Conservation (phyloP, 495 filamentous ascomycete species). For the Hypoxylon lienhwacheense region DNA sequence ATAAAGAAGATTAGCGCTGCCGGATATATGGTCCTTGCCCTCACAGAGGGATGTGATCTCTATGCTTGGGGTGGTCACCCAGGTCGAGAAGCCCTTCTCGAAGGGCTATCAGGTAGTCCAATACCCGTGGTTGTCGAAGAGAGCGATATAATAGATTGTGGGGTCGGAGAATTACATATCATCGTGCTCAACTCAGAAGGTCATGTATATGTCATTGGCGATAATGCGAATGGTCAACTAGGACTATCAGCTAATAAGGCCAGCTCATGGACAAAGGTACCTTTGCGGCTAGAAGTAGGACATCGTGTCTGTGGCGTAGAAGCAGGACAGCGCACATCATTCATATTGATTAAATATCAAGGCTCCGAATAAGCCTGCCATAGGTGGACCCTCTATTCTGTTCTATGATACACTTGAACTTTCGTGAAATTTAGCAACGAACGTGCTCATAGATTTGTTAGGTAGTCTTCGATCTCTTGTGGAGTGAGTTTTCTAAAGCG, state of each 20-base stretch:
- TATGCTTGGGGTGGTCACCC: conserved; percentile 64
- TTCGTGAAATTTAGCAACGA: conserved; percentile 21
- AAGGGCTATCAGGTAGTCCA: conserved; percentile 35
- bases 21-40: conserved; percentile 59
- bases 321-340: conserved; percentile 51
- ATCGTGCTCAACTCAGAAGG: conserved; percentile 55
- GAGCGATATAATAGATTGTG: conserved; percentile 56
- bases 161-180: conserved; percentile 60
- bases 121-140: conserved; percentile 44
- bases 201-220: conserved; percentile 58
- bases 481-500: conserved; percentile 95
- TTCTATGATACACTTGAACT: conserved; percentile 46
- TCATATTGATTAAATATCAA: conserved; percentile 41
- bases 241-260: conserved; percentile 43
- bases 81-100: conserved; percentile 19
- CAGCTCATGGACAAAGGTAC: conserved; percentile 41
- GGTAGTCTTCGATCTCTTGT: conserved; percentile 97
- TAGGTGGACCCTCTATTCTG: conserved; percentile 44
- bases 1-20: conserved; percentile 57
- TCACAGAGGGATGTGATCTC: conserved; percentile 59
- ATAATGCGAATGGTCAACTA: conserved; percentile 61
- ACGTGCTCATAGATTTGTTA: conserved; percentile 83
- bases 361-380: conserved; percentile 27
- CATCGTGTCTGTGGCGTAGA: conserved; percentile 43
- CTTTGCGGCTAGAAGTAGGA: conserved; percentile 31